phyloP scores from a whole-genome alignment of 495 filamentous ascomycete genomes.

The Penicillium coffeae region DNA sequence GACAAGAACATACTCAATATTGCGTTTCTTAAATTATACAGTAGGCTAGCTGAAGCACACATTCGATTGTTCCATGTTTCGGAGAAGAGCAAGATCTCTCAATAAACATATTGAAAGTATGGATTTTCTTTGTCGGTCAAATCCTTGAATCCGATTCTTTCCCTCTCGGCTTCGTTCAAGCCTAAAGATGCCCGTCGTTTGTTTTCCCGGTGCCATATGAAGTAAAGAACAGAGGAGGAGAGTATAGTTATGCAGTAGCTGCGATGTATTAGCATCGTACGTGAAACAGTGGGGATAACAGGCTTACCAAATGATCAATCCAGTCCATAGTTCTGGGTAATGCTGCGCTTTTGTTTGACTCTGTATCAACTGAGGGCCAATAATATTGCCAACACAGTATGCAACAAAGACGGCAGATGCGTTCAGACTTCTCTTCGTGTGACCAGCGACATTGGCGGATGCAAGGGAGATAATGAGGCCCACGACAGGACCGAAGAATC shows the following conservation, averaged over 20 bases:
- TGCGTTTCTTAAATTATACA: too few species aligned
- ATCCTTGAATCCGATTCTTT: slow-evolving; percentile 1
- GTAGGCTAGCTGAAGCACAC: too few species aligned
- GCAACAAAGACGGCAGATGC: slow-evolving; percentile 1
- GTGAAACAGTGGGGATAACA: not conserved
- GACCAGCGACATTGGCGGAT: not conserved
- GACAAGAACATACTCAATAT: too few species aligned
- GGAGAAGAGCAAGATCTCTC: not conserved
- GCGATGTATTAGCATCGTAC: not conserved
- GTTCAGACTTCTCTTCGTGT: not conserved
- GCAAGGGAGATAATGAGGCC: slow-evolving; percentile 1
- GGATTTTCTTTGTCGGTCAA: slow-evolving; percentile 1
- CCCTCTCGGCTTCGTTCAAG: not conserved
- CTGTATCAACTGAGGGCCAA: slow-evolving; percentile 1
- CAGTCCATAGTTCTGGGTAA: slow-evolving; percentile 2
- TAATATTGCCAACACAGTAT: slow-evolving; percentile 3
- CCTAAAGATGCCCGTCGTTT: not conserved
- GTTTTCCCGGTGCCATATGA: not conserved
- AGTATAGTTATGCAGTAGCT: not conserved
- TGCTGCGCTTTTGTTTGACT: not conserved
- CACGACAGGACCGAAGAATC: not conserved
- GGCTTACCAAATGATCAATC: slow-evolving; percentile 1
- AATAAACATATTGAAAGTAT: not conserved
- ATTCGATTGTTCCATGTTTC: too few species aligned
- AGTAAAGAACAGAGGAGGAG: not conserved